A percentile compares a stretch with the other conserved stretches of the same genome.
phyloP scores from a whole-genome alignment of 208 protist genomes.

The Crithidia acanthocephali region DNA sequence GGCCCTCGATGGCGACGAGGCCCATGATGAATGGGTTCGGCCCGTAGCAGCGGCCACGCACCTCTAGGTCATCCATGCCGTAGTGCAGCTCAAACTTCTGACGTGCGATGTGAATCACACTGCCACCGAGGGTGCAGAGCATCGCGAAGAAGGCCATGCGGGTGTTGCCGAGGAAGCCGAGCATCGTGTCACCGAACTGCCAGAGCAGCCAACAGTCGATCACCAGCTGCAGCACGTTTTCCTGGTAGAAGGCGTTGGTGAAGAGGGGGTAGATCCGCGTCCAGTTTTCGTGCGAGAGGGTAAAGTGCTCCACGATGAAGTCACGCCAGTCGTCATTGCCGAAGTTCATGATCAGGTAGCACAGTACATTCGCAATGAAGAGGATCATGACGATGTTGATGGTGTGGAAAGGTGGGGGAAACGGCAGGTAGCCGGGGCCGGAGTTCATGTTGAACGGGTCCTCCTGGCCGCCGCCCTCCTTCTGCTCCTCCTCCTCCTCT shows the following conservation, averaged over 20 bases:
- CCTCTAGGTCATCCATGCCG: constrained; percentile 85
- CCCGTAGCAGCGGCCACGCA: constrained; percentile 87
- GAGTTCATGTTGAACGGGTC: constrained; percentile 58
- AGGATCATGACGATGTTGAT: constrained; percentile 90
- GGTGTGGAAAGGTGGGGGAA: constrained; percentile 87
- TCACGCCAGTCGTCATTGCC: constrained; percentile 81
- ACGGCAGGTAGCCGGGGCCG: constrained; percentile 81
- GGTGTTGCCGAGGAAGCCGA: constrained; percentile 83
- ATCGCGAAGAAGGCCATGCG: constrained; percentile 80
- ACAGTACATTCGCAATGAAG: constrained; percentile 76
- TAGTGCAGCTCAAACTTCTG: constrained; percentile 88
- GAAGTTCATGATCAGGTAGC: constrained; percentile 81
- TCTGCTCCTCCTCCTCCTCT: constrained; percentile 62
- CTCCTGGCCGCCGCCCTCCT: constrained; percentile 53
- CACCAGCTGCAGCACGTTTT: constrained; percentile 87
- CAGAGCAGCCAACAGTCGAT: constrained; percentile 89
- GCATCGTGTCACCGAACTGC: constrained; percentile 87
- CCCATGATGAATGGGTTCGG: constrained; percentile 90
- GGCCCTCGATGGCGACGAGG: constrained; percentile 80
- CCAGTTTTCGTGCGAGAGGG: constrained; percentile 85
- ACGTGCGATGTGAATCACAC: constrained; percentile 77
- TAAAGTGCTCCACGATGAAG: constrained; percentile 89
- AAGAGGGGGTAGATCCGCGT: constrained; percentile 83
- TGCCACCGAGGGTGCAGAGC: constrained; percentile 75
- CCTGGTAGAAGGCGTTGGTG: constrained; percentile 88